phyloP scores from a whole-genome alignment of 2,329 filamentous ascomycete species.

The Elsinoe fawcettii region DNA sequence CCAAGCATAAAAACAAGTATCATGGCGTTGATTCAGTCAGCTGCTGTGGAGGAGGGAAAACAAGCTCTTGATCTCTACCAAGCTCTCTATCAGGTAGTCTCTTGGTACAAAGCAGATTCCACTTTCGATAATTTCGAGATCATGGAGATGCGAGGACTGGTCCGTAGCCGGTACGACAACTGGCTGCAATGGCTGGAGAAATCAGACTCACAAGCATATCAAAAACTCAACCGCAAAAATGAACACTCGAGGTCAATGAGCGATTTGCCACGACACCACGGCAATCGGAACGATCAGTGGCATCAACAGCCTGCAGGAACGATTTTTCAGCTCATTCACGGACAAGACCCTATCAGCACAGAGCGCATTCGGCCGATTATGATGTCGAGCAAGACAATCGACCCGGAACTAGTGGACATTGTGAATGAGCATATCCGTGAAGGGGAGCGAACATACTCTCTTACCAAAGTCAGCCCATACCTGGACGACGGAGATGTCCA shows the following conservation, averaged over 20 bases:
- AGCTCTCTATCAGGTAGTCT: slow-evolving; percentile 4
- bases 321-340: slow-evolving; percentile 6
- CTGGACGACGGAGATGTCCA: not conserved
- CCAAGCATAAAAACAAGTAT: slow-evolving; percentile 1
- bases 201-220: not conserved
- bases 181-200: slow-evolving; percentile 15
- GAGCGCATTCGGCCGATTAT: slow-evolving; percentile 13
- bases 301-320: slow-evolving; percentile 16
- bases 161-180: slow-evolving; percentile 7
- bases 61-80: slow-evolving; percentile 13
- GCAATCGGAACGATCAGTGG: slow-evolving; percentile 15
- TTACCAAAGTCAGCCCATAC: slow-evolving; percentile 13
- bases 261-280: slow-evolving; percentile 13
- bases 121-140: slow-evolving; percentile 14
- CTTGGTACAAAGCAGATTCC: slow-evolving; percentile 10
- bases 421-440: slow-evolving; percentile 15
- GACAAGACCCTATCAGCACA: slow-evolving; percentile 7
- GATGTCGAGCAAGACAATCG: not conserved
- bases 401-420: slow-evolving; percentile 16
- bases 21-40: not conserved
- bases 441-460: slow-evolving; percentile 10
- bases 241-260: not conserved
- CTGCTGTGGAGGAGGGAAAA: not conserved
- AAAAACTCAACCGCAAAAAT: not conserved
- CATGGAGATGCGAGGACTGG: slow-evolving; percentile 13